These are phyloP conservation scores for Alternaria conjuncta DNA, from an alignment of 2,329 filamentous ascomycete genomes.

Conservation along the genomic window DNA sequence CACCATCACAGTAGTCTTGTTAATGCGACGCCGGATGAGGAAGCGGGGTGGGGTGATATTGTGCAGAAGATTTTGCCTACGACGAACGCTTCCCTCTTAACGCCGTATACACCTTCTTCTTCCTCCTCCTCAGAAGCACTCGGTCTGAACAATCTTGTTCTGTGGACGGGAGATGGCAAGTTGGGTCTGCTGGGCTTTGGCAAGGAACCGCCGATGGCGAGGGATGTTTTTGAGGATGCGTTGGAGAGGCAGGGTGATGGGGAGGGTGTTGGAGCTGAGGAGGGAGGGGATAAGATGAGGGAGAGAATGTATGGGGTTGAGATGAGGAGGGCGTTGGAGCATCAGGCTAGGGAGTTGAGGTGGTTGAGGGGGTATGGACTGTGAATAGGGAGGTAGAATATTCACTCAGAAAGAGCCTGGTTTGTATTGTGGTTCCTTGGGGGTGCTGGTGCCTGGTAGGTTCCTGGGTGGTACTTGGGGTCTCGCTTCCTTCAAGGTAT, in stretches of 20 bases:
- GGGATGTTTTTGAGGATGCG: constrained; percentile 41
- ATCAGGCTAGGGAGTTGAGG: constrained; percentile 78
- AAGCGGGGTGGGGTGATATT: constrained; percentile 61
- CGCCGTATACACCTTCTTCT: too few relatives aligned
- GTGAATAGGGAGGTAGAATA: constrained; percentile 18
- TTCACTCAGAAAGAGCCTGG: background rate
- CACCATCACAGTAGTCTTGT: background rate
- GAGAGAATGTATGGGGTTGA: constrained; percentile 68
- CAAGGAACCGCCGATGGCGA: constrained; percentile 32
- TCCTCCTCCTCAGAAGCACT: too few relatives aligned
- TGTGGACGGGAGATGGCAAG: constrained; percentile 85
- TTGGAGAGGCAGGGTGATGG: constrained; percentile 47
- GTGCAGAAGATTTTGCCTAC: constrained; percentile 78
- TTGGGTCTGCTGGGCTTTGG: constrained; percentile 71
- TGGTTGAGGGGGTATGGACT: constrained; percentile 73
- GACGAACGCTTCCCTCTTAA: too few relatives aligned
- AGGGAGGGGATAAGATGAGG: constrained; percentile 53
- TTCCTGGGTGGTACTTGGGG: background rate
- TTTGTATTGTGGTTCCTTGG: background rate
- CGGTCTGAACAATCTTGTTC: constrained; percentile 69
- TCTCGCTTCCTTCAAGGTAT: fast-evolving
- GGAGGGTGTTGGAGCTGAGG: too few relatives aligned
- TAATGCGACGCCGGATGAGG: background rate
- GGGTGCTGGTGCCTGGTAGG: background rate
- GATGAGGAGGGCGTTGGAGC: constrained; percentile 77